Evolutionary conservation across 306 rosid genomes (phyloP).

Genomic region (Mucuna pruriens): DNA sequence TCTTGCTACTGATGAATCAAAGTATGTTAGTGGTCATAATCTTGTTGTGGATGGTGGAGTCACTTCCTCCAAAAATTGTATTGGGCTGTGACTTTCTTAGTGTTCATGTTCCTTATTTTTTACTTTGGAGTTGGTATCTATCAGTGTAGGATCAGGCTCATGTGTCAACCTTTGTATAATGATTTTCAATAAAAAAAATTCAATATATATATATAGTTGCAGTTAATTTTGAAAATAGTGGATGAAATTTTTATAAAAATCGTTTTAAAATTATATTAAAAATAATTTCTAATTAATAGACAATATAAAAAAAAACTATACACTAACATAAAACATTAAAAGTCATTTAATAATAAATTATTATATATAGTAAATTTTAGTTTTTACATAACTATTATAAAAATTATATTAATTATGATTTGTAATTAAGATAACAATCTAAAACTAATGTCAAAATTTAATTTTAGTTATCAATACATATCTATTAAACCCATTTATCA

Average conservation of each 20-base stretch:
- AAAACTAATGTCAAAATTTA: too few relatives aligned
- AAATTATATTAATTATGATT: not conserved
- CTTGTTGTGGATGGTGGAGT: slow-evolving; percentile 94
- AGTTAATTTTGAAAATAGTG: not conserved
- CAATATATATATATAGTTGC: not conserved
- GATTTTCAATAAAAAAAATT: not conserved
- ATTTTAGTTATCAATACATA: too few relatives aligned
- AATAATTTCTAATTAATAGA: too few relatives aligned
- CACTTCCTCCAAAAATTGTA: slow-evolving; percentile 78
- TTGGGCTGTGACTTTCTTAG: slow-evolving; percentile 49
- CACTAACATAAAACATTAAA: too few relatives aligned
- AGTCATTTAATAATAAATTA: not conserved
- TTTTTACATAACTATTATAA: not conserved
- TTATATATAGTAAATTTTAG: not conserved
- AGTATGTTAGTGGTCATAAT: slow-evolving; percentile 90
- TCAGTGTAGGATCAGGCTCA: slow-evolving; percentile 2
- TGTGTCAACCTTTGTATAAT: slow-evolving; percentile 5
- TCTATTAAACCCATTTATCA: not conserved
- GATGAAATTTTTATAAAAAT: too few relatives aligned
- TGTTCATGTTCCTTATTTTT: not conserved
- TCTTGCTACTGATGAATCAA: slow-evolving; percentile 94
- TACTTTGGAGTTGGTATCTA: not conserved
- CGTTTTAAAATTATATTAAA: too few relatives aligned
- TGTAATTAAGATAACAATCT: too few relatives aligned
- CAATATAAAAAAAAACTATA: too few relatives aligned